Conservation (phyloP, 768 basidiomycete genomes). For the Leccinum variicolor region DNA sequence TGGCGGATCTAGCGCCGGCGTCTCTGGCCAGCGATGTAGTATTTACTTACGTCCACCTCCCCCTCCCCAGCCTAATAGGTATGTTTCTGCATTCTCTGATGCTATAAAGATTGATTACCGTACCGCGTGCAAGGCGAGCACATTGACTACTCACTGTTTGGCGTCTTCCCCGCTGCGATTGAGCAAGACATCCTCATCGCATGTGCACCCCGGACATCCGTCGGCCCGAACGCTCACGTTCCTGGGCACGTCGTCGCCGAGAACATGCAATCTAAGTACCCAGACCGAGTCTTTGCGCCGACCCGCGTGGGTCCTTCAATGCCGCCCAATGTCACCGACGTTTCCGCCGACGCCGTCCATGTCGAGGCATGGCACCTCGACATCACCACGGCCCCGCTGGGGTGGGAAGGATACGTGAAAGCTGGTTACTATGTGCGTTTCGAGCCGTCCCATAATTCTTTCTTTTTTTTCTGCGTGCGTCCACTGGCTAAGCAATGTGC, state of each 20-base stretch:
- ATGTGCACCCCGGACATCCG: slow-evolving; percentile 44
- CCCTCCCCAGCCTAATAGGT: slow-evolving; percentile 34
- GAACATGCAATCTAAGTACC: slow-evolving; percentile 61
- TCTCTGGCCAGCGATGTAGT: background rate
- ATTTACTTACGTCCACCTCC: background rate
- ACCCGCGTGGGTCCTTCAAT: slow-evolving; percentile 18
- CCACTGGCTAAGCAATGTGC: background rate
- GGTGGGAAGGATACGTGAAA: slow-evolving; percentile 89
- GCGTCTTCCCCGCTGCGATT: slow-evolving; percentile 81
- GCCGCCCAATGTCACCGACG: slow-evolving; percentile 30
- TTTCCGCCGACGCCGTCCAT: slow-evolving; percentile 33
- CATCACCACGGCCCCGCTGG: slow-evolving; percentile 57
- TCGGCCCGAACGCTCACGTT: slow-evolving; percentile 15
- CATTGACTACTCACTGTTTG: slow-evolving; percentile 82
- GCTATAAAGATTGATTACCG: background rate
- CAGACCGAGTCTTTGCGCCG: slow-evolving; percentile 57
- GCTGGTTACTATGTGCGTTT: slow-evolving; percentile 73
- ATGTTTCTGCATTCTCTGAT: background rate
- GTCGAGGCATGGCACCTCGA: slow-evolving; percentile 67
- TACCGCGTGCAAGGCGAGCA: slow-evolving; percentile 58
- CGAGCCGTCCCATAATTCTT: background rate
- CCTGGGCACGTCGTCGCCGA: slow-evolving; percentile 60
- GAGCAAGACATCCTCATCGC: slow-evolving; percentile 84
- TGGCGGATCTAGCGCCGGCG: background rate
- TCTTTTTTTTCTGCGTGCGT: background rate